Percentiles rank a stretch among this genome's conserved stretches.
Conservation (phyloP, 129 eudicot genomes). For the Pittosporum tobira region DNA sequence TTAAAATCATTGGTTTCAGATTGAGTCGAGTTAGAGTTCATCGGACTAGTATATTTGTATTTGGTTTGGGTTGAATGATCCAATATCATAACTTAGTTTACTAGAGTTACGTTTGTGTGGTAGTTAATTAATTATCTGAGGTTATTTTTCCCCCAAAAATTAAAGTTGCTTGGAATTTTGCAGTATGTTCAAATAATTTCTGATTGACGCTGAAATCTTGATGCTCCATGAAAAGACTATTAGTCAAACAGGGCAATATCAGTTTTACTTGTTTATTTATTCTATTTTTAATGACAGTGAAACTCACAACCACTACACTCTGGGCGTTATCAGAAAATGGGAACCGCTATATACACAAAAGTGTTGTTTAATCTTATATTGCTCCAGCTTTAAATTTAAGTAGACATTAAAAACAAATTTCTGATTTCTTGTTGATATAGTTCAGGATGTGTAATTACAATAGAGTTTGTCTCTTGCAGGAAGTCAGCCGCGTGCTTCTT, state of each 20-base stretch:
- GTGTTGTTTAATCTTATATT: conserved; percentile 3
- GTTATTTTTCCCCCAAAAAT: background rate
- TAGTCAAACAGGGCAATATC: background rate
- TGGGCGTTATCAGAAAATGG: too few species aligned
- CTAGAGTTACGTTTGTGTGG: background rate
- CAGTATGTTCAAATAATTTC: too few species aligned
- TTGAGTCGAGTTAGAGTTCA: background rate
- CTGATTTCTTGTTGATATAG: background rate
- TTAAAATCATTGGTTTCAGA: background rate
- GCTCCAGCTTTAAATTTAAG: background rate
- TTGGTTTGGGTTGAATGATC: background rate
- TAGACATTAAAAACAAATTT: background rate
- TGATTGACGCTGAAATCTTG: background rate
- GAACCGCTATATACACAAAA: too few species aligned
- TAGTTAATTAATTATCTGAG: background rate
- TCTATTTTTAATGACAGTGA: too few species aligned
- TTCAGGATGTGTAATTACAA: background rate
- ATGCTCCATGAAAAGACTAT: background rate
- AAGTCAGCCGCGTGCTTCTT: conserved; percentile 75
- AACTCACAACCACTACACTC: too few species aligned
- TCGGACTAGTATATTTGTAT: background rate
- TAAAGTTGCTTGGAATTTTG: too few species aligned
- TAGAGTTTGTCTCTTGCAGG: conserved; percentile 32
- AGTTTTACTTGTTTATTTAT: too few species aligned
- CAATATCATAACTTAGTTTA: background rate